phyloP scores from a whole-genome alignment of 2,329 filamentous ascomycete genomes.

The Calonectria hongkongensis region DNA sequence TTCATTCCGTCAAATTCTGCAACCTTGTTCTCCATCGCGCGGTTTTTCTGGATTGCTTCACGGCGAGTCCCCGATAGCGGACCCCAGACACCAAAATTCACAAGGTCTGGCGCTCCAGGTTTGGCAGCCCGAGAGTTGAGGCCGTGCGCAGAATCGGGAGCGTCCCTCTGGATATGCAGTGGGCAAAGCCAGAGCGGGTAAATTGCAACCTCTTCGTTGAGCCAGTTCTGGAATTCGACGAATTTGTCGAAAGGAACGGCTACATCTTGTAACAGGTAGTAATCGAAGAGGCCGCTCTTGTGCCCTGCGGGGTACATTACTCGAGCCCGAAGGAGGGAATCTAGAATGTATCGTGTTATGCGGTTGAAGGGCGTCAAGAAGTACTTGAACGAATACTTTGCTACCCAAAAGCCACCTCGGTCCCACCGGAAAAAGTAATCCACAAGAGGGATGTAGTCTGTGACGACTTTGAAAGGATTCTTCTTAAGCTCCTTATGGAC shows the following conservation, averaged over 20 bases:
- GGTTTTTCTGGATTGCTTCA: conserved; percentile 73
- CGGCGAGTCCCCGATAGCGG: conserved; percentile 63
- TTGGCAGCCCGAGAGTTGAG: conserved; percentile 68
- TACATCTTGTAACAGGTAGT: conserved; percentile 80
- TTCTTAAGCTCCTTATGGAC: conserved; percentile 55
- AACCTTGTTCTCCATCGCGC: conserved; percentile 76
- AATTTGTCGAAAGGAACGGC: conserved; percentile 67
- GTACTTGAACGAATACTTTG: conserved; percentile 77
- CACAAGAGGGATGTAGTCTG: conserved; percentile 75
- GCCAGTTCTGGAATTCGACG: conserved; percentile 68
- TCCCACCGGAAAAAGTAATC: conserved; percentile 85
- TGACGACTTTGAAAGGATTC: conserved; percentile 47
- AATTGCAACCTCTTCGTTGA: conserved; percentile 66
- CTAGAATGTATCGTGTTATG: conserved; percentile 75
- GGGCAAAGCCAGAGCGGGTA: conserved; percentile 77
- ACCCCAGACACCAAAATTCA: conserved; percentile 81
- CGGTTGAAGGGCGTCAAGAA: conserved; percentile 80
- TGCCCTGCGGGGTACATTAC: conserved; percentile 81
- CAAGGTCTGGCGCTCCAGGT: conserved; percentile 62
- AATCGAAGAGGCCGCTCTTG: conserved; percentile 74
- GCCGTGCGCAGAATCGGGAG: conserved; percentile 65
- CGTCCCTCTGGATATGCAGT: conserved; percentile 65
- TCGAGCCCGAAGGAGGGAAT: conserved; percentile 77
- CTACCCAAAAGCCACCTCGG: conserved; percentile 82
- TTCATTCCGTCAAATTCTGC: conserved; percentile 78